Evolutionary conservation across 306 rosid species (phyloP).

Genomic region (Acacia acuminata): DNA sequence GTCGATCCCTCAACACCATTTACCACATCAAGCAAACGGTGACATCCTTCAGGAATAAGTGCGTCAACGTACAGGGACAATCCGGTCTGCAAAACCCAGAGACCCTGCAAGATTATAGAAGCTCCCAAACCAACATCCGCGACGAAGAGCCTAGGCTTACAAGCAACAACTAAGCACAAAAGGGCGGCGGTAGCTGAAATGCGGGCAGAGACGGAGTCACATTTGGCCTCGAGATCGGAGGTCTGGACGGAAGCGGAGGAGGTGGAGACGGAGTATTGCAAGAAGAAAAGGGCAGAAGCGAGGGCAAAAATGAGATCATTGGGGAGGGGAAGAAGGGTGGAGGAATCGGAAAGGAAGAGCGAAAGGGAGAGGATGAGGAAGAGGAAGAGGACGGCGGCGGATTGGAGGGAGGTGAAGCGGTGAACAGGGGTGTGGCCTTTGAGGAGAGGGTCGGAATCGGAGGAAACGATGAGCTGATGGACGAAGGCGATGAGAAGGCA

Average conservation of each 20-base stretch:
- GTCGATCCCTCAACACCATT: constrained; percentile 85
- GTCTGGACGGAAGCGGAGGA: constrained; percentile 63
- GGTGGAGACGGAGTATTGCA: constrained; percentile 54
- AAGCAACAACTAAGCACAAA: constrained; percentile 58
- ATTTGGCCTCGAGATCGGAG: constrained; percentile 78
- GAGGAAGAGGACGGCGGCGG: constrained; percentile 66
- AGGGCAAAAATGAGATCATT: constrained; percentile 71
- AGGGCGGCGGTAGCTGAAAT: constrained; percentile 57
- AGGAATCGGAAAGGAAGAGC: constrained; percentile 65
- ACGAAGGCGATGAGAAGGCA: constrained; percentile 54
- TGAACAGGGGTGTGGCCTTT: constrained; percentile 86
- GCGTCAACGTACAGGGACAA: constrained; percentile 85
- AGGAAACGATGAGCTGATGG: constrained; percentile 62
- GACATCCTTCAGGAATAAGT: constrained; percentile 92
- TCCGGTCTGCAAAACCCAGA: constrained; percentile 85
- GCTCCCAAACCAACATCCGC: constrained; percentile 70
- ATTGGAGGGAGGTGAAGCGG: constrained; percentile 74
- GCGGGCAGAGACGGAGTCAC: constrained; percentile 57
- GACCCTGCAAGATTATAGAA: constrained; percentile 63
- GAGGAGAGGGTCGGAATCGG: constrained; percentile 69
- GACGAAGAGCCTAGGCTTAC: constrained; percentile 68
- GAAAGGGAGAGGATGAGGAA: constrained; percentile 65
- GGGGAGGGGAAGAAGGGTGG: constrained; percentile 58
- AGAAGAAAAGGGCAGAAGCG: constrained; percentile 67
- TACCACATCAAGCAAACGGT: constrained; percentile 74